Base-by-base conservation (phyloP, 305 asterid species). In the Coffea humblotiana region DNA sequence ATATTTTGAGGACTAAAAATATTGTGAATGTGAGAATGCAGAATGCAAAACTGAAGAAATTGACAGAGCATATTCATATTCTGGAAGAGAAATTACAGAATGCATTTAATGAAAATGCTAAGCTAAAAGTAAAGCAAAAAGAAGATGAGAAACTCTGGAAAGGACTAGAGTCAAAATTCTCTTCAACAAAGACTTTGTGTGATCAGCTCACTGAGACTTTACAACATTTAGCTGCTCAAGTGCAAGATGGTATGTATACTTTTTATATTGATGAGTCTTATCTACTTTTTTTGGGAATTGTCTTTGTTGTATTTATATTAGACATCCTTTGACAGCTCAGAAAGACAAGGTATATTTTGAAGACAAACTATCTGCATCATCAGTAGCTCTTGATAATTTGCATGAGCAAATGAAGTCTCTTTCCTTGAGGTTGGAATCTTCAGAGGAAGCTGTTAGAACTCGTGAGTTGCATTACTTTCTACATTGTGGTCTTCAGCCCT, bases 71-170 rank as follows among this genome's bases (percentile, higher is more conserved):
- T 75, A 84, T 92, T 78, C 89, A 77, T 63, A 75, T 83, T 32
- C 87, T 96, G 76, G 98, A 96, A 90, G 98, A 93, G 83, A 94
- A 96, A 84, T 85, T 96, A 85, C 98, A 91, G 88, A 88, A 77
- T 85, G 97, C 94, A 8, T 88, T 90, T 80, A 96, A 94, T 77
- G 99, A 96, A 87, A 96, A 96, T 85, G 91, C 95, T 3, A 93
- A 89, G 88, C 89, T 92, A 74, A 92, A 90, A 83, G 98, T 89
- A 82, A 94, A 86, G 89, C 98, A 91, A 84, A 94, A 93, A 86
- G 99, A 96, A 85, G 98, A 94, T 79, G 96, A 91, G 86, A 94
- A 92, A 88, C 96, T 93, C 27, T 94, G 99, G 98, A 89, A 76
- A 78, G 99, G 97, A 76, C 91, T 96, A 76, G 97, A 92, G 77